Evolutionary conservation across 179 eudicot genomes (phyloP), one percentile per base, ranked within the genome.

Genomic region (Kewa caespitosa): DNA sequence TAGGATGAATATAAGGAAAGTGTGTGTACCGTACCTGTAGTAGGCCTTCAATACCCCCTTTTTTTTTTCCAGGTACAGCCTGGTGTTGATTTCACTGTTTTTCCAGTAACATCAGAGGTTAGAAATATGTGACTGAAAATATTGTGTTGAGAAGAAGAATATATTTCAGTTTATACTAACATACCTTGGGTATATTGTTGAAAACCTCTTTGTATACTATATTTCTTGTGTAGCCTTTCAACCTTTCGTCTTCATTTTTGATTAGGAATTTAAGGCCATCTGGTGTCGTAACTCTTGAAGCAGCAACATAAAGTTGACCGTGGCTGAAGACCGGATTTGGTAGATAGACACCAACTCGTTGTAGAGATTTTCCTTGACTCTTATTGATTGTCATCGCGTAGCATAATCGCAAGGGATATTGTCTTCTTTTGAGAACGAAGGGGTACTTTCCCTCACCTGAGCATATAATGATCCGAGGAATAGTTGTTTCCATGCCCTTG

Each of bases 381-480:
- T 81, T 81, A 31, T 76, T 81, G 9, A 76, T 81, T 2, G 78
- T 81, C 84, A 77, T 76, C 0, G 69, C 73, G 38, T 34, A 80
- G 6, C 67, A 70, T 13, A 60, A 23, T 0, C 20, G 18, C 0
- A 75, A 11, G 0, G 84, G 78, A 42, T 55, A 73, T 46, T 81
- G 76, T 43, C 76, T 30, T 46, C 81, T 57, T 8, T 71, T 37
- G 8, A 63, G 18, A 63, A 78, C 64, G 20, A 78, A 42, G 3
- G 64, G 71, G 8, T 63, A 8, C 8, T 37, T 63, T 20, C 42
- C 8, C 22, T 77, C 63, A 33, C 33, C 30, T 17, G 75, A 67
- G 20, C 22, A 38, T 22, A 78, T 1, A 2, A 20, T 37, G 17
- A 62, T 70, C 28, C 76, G 33, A 0, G 70, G 70, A 28, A 78